Base-by-base conservation (phyloP, 805 yeast species). In the Candida ortonii region DNA sequence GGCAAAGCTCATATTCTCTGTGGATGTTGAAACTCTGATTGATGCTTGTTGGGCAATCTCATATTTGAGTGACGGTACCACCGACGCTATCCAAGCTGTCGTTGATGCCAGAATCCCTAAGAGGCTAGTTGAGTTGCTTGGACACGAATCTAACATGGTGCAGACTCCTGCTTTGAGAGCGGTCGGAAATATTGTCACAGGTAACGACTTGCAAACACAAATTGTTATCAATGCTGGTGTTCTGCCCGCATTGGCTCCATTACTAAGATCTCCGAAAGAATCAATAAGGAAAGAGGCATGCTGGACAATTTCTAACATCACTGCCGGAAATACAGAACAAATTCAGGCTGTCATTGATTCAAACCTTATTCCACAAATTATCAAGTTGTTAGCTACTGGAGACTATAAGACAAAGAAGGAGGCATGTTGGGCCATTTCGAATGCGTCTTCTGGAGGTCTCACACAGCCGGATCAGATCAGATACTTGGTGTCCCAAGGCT, bases 1-100 rank as follows among this genome's bases (percentile, higher is more conserved):
- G 58, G 86, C 97, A 32, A 85, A 87, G 65, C 73, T 93, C 49
- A 84, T 93, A 49, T 93, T 83, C 59, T 84, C 95, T 9, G 75
- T 82, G 44, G 98, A 93, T 59, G 80, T 82, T 26, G 98, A 93
- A 67, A 89, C 96, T 20, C 70, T 93, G 55, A 86, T 88, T 45
- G 98, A 93, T 62, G 96, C 98, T 24, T 87, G 97, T 67, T 93
- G 98, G 98, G 97, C 97, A 10, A 88, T 93, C 35, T 86, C 96
- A 1, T 93, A 93, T 61, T 65, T 93, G 38, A 80, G 93, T 34
- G 98, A 93, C 62, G 98, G 98, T 20, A 78, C 95, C 20, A 70
- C 84, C 46, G 89, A 84, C 53, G 89, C 95, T 24, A 93, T 93
- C 53, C 96, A 90, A 69, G 95, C 96, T 6, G 97, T 93, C 33